Evolutionary conservation across 306 rosid genomes (phyloP).

Genomic region (Vigna mungo): DNA sequence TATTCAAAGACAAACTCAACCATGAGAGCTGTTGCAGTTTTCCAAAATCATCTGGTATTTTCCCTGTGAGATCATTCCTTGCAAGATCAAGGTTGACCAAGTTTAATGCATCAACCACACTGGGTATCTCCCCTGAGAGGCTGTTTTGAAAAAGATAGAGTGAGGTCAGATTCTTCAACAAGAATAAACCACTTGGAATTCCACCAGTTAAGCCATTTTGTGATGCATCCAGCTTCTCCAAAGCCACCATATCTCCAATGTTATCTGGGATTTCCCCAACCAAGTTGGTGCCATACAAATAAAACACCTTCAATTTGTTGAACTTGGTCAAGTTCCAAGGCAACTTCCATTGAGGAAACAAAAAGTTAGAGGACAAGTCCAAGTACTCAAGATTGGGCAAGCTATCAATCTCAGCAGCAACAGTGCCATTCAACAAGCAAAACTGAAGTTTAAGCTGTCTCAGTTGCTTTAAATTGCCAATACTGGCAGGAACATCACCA

Average conservation of each 20-base stretch:
- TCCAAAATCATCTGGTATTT: slow-evolving; percentile 43
- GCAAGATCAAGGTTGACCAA: slow-evolving; percentile 36
- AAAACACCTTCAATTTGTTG: slow-evolving; percentile 38
- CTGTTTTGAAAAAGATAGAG: slow-evolving; percentile 12
- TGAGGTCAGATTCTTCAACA: slow-evolving; percentile 47
- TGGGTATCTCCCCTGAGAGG: slow-evolving; percentile 47
- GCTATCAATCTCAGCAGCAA: slow-evolving; percentile 37
- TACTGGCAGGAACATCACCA: slow-evolving; percentile 47
- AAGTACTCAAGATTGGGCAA: slow-evolving; percentile 48
- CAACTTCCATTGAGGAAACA: slow-evolving; percentile 44
- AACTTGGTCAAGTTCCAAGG: slow-evolving; percentile 41
- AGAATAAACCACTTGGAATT: slow-evolving; percentile 38
- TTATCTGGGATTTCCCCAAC: slow-evolving; percentile 43
- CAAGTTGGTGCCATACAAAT: slow-evolving; percentile 43
- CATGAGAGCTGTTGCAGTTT: slow-evolving; percentile 42
- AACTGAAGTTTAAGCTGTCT: slow-evolving; percentile 20
- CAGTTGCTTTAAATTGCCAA: slow-evolving; percentile 42
- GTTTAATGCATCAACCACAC: slow-evolving; percentile 43
- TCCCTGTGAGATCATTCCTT: slow-evolving; percentile 41
- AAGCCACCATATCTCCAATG: slow-evolving; percentile 45
- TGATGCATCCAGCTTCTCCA: slow-evolving; percentile 45
- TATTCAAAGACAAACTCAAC: slow-evolving; percentile 41
- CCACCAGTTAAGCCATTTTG: slow-evolving; percentile 28
- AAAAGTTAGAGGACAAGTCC: slow-evolving; percentile 40
- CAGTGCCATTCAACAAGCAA: slow-evolving; percentile 41